phyloP scores from a whole-genome alignment of 306 rosid species.

The Alnus glutinosa region DNA sequence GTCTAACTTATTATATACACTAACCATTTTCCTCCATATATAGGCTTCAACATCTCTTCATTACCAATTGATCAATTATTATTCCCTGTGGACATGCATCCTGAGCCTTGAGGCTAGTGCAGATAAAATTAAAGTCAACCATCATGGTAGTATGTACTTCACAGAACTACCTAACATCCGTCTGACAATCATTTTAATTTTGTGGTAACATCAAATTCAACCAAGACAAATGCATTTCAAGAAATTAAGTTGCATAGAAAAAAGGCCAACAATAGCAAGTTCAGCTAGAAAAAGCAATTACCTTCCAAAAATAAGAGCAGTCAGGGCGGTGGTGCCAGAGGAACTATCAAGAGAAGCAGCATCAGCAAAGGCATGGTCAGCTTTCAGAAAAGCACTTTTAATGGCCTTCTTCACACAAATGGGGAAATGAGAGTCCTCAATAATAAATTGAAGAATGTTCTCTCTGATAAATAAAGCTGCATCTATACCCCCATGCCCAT shows the following conservation, averaged over 20 bases:
- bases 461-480: slow-evolving; percentile 71
- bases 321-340: slow-evolving; percentile 81
- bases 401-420: slow-evolving; percentile 56
- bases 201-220: not conserved
- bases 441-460: slow-evolving; percentile 65
- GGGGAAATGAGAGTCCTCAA: slow-evolving; percentile 75
- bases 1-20: not conserved
- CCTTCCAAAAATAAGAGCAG: slow-evolving; percentile 70
- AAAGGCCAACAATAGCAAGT: not conserved
- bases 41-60: not conserved
- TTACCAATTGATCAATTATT: not conserved
- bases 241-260: not conserved
- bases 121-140: not conserved
- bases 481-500: slow-evolving; percentile 83
- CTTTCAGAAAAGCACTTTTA: slow-evolving; percentile 66
- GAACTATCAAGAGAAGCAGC: slow-evolving; percentile 71
- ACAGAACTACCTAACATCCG: not conserved
- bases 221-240: not conserved
- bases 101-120: not conserved
- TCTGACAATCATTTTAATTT: not conserved
- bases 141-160: not conserved
- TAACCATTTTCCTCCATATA: not conserved
- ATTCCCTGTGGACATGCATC: not conserved
- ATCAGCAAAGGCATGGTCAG: slow-evolving; percentile 80
- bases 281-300: slow-evolving; percentile 10